Evolutionary conservation across 306 rosid genomes (phyloP).

Genomic region (Astragalus glycyphyllos): DNA sequence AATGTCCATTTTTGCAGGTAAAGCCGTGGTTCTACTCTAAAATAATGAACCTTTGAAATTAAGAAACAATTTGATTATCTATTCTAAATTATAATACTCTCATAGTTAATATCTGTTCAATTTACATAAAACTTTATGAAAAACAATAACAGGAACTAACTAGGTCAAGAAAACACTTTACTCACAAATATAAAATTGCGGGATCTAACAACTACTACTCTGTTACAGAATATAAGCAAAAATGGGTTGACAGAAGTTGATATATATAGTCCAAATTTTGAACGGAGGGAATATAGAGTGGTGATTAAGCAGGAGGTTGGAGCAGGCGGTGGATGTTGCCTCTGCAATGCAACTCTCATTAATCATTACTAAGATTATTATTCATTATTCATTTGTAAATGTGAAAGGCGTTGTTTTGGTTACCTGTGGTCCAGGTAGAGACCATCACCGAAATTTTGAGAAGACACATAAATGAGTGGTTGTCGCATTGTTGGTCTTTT

Average conservation of each 20-base stretch:
- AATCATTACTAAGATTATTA: background rate
- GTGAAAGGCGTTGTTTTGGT: background rate
- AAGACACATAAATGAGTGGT: slow-evolving; percentile 50
- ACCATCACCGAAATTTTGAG: slow-evolving; percentile 8
- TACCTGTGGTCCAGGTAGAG: slow-evolving; percentile 11
- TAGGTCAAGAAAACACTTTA: no score
- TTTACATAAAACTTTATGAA: no score
- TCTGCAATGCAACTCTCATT: background rate
- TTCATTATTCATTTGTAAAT: background rate
- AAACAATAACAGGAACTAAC: no score
- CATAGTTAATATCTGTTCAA: background rate
- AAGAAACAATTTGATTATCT: background rate
- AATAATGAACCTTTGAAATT: background rate
- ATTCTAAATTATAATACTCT: background rate
- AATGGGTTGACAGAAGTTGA: no score
- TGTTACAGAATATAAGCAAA: no score
- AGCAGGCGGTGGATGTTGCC: background rate
- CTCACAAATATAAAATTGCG: no score
- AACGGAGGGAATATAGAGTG: no score
- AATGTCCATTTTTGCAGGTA: no score
- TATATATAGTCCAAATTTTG: no score
- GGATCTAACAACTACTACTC: no score
- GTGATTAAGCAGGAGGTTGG: background rate
- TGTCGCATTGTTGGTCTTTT: slow-evolving; percentile 46
- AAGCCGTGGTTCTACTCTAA: no score